Evolutionary conservation across 202 grass and related monocot genomes (phyloP).

Genomic region (Hordeum pubiflorum): DNA sequence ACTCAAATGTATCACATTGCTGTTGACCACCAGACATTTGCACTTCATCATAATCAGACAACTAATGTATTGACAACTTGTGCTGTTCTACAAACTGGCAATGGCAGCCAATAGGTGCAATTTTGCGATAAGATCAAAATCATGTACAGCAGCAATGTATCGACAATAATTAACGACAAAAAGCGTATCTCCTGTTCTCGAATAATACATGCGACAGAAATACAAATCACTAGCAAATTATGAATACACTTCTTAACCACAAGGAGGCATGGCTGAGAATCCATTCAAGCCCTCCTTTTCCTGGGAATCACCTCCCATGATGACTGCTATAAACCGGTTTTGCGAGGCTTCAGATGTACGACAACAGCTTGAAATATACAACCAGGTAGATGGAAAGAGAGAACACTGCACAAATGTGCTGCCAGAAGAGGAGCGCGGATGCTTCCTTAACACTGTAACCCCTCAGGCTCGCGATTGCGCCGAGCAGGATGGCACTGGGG

Average conservation of each 20-base stretch:
- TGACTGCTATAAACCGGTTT: not conserved
- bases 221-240: conserved; percentile 13
- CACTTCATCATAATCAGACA: not conserved
- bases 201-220: conserved; percentile 11
- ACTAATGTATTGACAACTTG: not conserved
- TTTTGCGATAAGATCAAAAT: not conserved
- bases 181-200: not conserved
- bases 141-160: conserved; percentile 9
- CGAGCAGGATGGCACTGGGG: conserved; percentile 75
- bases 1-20: not conserved
- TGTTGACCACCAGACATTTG: not conserved
- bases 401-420: conserved; percentile 70
- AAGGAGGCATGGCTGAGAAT: not conserved
- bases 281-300: not conserved
- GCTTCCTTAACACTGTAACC: conserved; percentile 80
- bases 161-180: not conserved
- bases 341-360: conserved; percentile 37
- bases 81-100: not conserved
- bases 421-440: conserved; percentile 72
- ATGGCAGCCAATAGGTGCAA: not conserved
- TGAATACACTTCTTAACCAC: conserved; percentile 14
- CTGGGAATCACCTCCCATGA: not conserved
- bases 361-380: conserved; percentile 58
- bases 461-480: conserved; percentile 69
- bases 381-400: conserved; percentile 79